phyloP scores from a whole-genome alignment of 1,139 yeast species.

The Scheffersomyces illinoinensis region DNA sequence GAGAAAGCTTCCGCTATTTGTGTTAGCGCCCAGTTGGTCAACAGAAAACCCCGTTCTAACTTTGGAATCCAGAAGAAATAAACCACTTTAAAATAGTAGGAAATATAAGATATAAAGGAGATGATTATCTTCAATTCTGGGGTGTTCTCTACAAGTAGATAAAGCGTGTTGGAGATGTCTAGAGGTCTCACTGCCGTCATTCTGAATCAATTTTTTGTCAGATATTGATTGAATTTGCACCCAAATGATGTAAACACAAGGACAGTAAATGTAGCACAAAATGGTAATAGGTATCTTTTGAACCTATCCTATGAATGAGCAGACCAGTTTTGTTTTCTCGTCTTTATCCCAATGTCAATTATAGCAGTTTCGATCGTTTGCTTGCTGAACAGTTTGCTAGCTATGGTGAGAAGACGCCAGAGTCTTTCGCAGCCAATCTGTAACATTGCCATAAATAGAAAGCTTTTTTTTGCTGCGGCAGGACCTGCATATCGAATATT shows the following conservation, averaged over 20 bases:
- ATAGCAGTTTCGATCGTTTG: not conserved
- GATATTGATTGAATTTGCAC: not conserved
- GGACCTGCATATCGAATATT: not conserved
- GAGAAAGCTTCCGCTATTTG: not conserved
- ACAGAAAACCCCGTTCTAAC: not conserved
- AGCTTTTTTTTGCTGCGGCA: not conserved
- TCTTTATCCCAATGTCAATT: not conserved
- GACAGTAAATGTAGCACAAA: not conserved
- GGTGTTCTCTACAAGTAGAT: not conserved
- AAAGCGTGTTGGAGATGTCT: not conserved
- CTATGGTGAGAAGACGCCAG: not conserved
- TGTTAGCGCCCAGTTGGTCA: not conserved
- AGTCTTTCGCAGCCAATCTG: not conserved
- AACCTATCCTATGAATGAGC: not conserved
- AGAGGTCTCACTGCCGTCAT: not conserved
- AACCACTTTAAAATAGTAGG: not conserved
- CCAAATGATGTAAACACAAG: not conserved
- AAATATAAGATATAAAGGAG: not conserved
- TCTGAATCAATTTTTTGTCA: not conserved
- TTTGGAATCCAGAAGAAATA: not conserved
- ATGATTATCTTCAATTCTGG: not conserved
- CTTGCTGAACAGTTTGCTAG: not conserved
- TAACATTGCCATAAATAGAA: not conserved
- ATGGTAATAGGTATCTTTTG: not conserved
- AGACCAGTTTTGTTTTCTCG: not conserved